Conservation (phyloP, 176 grass and related monocot genomes). For the Luzula sylvatica region DNA sequence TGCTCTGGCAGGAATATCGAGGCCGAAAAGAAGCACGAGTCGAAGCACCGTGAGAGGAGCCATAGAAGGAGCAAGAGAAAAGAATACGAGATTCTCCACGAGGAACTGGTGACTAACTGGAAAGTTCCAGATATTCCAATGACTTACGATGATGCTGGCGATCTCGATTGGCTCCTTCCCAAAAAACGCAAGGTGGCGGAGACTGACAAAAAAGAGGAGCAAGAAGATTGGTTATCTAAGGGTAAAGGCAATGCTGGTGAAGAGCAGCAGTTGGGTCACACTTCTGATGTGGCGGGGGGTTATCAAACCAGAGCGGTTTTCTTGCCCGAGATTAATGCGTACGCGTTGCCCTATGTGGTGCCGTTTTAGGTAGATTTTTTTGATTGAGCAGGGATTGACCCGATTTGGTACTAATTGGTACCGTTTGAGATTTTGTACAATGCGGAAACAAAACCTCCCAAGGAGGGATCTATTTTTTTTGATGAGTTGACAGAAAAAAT, state of each 20-base stretch:
- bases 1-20: conserved; percentile 14
- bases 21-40: not conserved
- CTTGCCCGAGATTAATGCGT: conserved; percentile 16
- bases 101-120: conserved; percentile 21
- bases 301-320: conserved; percentile 13
- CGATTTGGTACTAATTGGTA: not conserved
- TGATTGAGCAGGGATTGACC: not conserved
- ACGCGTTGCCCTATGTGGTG: conserved; percentile 26
- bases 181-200: not conserved
- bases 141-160: not conserved
- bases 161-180: conserved; percentile 12
- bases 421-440: conserved; percentile 1
- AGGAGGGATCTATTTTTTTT: too few relatives aligned
- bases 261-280: not conserved
- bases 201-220: not conserved
- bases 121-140: not conserved
- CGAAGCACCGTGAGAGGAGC: not conserved
- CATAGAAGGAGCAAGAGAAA: not conserved
- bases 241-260: not conserved
- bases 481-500: too few relatives aligned
- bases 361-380: conserved; percentile 18
- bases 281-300: not conserved
- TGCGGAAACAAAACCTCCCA: not conserved
- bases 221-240: not conserved
- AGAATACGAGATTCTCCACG: not conserved